phyloP scores from a whole-genome alignment of 139 green algal genomes.

The Volvox reticuliferus region DNA sequence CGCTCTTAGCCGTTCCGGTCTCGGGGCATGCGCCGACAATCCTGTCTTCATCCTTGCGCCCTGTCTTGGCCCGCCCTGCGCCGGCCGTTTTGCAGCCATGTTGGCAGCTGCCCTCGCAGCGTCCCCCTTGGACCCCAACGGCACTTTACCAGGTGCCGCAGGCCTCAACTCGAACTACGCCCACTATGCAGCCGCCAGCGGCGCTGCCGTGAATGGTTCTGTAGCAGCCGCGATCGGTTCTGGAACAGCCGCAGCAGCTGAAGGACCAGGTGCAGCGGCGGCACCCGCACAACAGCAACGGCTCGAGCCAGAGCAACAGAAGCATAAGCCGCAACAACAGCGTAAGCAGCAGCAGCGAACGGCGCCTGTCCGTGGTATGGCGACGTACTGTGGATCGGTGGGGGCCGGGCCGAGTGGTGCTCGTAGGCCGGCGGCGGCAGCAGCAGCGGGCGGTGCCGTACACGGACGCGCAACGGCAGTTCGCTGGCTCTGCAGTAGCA shows the following conservation, averaged over 20 bases:
- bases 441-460: not conserved
- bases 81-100: not conserved
- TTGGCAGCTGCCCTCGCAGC: slow-evolving; percentile 11
- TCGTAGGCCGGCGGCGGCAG: not conserved
- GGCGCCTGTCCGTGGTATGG: not conserved
- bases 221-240: not conserved
- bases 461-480: not conserved
- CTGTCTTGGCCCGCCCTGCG: not conserved
- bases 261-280: not conserved
- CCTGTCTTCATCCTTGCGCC: not conserved
- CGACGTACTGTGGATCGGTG: not conserved
- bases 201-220: not conserved
- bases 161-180: not conserved
- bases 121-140: slow-evolving; percentile 41
- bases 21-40: too few species aligned
- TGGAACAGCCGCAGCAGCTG: not conserved
- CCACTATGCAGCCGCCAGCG: not conserved
- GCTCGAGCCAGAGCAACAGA: not conserved
- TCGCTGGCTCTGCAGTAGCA: not conserved
- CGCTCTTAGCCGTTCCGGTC: too few species aligned
- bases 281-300: not conserved
- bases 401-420: not conserved
- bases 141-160: not conserved
- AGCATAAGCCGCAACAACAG: not conserved
- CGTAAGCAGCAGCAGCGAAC: not conserved